These are phyloP conservation scores for Lecanicillium sp. DNA, from an alignment of 2,329 filamentous ascomycete species.

Conservation along the genomic window DNA sequence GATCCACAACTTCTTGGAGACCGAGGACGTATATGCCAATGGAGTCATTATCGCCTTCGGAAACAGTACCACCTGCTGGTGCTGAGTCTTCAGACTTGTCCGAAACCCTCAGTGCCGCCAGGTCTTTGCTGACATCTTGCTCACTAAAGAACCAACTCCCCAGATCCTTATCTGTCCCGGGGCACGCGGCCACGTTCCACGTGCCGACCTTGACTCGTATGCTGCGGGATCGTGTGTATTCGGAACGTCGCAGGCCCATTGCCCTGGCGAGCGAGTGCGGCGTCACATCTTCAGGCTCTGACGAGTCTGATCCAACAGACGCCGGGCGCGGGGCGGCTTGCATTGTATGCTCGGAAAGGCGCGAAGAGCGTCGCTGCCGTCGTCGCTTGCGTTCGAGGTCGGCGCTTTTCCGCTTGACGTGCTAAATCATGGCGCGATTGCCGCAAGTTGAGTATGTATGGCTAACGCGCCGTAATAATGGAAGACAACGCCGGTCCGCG, in stretches of 20 bases:
- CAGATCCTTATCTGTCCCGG: constrained; percentile 81
- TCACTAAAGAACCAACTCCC: constrained; percentile 81
- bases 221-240: constrained; percentile 69
- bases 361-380: constrained; percentile 6
- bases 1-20: constrained; percentile 85
- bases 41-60: constrained; percentile 46
- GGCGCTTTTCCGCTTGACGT: constrained; percentile 5
- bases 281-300: constrained; percentile 38
- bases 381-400: constrained; percentile 1
- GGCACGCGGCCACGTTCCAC: constrained; percentile 87
- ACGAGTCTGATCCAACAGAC: constrained; percentile 23
- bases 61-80: constrained; percentile 24
- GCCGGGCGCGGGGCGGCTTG: constrained; percentile 16
- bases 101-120: constrained; percentile 47
- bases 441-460: neutral
- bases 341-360: constrained; percentile 14
- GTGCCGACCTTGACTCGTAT: constrained; percentile 85
- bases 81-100: constrained; percentile 29
- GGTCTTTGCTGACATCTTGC: constrained; percentile 57
- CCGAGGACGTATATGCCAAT: constrained; percentile 86
- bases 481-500: no score
- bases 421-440: constrained; percentile 9
- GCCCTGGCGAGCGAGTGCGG: constrained; percentile 55
- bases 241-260: constrained; percentile 64
- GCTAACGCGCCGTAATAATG: no score